These are phyloP conservation scores for Blastobotrys petasosporus DNA, from an alignment of 1,139 yeast species.

Conservation along the genomic window DNA sequence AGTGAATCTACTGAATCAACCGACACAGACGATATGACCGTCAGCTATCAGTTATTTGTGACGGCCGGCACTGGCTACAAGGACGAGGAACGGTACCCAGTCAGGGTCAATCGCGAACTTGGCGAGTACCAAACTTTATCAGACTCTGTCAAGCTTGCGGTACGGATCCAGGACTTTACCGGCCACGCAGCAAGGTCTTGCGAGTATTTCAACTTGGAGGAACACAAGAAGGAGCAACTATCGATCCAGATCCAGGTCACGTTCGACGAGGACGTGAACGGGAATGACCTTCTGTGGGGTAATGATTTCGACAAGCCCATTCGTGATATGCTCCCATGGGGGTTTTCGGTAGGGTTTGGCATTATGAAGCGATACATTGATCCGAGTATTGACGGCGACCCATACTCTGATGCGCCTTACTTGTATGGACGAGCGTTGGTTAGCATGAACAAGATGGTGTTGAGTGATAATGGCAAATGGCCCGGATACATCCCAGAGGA, in stretches of 20 bases:
- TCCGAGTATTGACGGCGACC: conserved; percentile 59
- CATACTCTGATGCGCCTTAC: conserved; percentile 53
- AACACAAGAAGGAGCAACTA: conserved; percentile 25
- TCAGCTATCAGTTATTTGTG: conserved; percentile 6
- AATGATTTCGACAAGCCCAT: conserved; percentile 63
- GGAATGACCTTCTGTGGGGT: conserved; percentile 55
- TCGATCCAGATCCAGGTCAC: conserved; percentile 29
- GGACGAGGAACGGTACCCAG: not conserved
- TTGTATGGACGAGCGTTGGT: conserved; percentile 58
- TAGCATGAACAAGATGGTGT: conserved; percentile 41
- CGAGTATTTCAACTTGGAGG: conserved; percentile 23
- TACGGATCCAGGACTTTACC: conserved; percentile 22
- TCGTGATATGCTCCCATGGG: conserved; percentile 57
- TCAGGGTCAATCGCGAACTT: conserved; percentile 1
- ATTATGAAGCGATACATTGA: conserved; percentile 45
- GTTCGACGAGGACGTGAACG: conserved; percentile 40
- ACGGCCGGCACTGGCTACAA: conserved; percentile 6
- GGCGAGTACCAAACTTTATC: conserved; percentile 7
- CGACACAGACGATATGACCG: too few relatives aligned
- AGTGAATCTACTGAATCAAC: too few relatives aligned
- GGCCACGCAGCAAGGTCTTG: conserved; percentile 11
- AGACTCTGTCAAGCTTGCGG: conserved; percentile 18
- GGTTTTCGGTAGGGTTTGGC: conserved; percentile 46
- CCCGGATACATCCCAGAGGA: conserved; percentile 10
- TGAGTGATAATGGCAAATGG: conserved; percentile 8